Percentiles rank a stretch among this genome's conserved stretches.
phyloP scores from a whole-genome alignment of 2,329 filamentous ascomycete genomes.

The Verticillium nonalfalfae region DNA sequence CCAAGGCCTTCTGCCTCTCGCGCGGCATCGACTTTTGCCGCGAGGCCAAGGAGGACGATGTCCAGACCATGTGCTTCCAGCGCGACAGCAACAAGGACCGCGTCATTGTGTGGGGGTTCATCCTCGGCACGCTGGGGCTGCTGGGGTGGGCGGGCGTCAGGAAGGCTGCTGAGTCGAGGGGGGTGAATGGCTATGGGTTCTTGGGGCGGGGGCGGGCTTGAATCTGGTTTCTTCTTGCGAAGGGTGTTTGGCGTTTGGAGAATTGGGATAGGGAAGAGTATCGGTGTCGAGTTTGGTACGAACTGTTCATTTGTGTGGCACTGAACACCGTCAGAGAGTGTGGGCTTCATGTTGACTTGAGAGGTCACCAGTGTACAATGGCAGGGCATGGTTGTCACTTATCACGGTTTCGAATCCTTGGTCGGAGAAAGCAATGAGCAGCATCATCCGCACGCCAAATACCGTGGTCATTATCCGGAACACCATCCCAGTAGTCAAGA shows the following conservation, averaged over 20 bases:
- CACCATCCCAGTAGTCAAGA: neutral
- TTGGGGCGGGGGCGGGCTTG: neutral
- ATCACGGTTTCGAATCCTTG: too few relatives aligned
- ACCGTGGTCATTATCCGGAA: constrained; percentile 1
- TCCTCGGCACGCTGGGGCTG: constrained; percentile 51
- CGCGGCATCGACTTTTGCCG: constrained; percentile 58
- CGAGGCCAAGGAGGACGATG: constrained; percentile 54
- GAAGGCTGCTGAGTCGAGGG: constrained; percentile 36
- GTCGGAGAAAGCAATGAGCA: neutral
- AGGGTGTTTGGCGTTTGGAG: too few relatives aligned
- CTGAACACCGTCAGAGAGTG: too few relatives aligned
- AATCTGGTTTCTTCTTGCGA: too few relatives aligned
- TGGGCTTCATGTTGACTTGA: too few relatives aligned
- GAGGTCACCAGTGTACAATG: too few relatives aligned
- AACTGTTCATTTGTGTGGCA: too few relatives aligned
- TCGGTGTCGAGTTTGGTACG: too few relatives aligned
- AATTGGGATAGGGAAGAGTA: too few relatives aligned
- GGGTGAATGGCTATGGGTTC: constrained; percentile 16
- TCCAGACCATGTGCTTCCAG: constrained; percentile 59
- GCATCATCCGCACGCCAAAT: neutral
- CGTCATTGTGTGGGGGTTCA: constrained; percentile 60
- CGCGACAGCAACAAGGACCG: constrained; percentile 61
- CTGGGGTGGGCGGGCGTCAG: constrained; percentile 53
- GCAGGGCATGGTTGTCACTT: too few relatives aligned
- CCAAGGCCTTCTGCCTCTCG: constrained; percentile 56